Conservation (phyloP, 2,329 filamentous ascomycete species). For the Cryphonectria parasitica region DNA sequence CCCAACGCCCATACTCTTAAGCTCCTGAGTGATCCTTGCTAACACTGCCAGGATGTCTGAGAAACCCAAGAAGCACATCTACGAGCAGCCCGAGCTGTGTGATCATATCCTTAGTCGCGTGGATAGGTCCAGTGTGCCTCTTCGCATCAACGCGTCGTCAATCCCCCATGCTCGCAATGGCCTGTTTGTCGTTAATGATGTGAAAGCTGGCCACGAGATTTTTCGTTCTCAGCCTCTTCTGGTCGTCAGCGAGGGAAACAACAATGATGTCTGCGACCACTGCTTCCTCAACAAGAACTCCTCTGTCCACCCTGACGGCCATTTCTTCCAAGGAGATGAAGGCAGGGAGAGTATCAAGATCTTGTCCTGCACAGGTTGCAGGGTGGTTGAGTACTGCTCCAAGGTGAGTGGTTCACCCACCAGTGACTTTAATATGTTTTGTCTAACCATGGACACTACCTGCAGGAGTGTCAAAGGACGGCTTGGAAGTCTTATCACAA, state of each 20-base stretch:
- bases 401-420: constrained; percentile 32
- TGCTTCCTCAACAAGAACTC: constrained; percentile 33
- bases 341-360: constrained; percentile 8
- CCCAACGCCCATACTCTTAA: too few species aligned
- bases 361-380: constrained; percentile 34
- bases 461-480: constrained; percentile 36
- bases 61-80: constrained; percentile 8
- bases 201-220: constrained; percentile 35
- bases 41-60: constrained; percentile 18
- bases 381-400: constrained; percentile 36
- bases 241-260: constrained; percentile 28
- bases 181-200: constrained; percentile 31
- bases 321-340: constrained; percentile 18
- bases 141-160: constrained; percentile 26
- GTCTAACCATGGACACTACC: neutral
- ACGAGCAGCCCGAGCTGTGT: constrained; percentile 25
- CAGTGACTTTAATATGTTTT: neutral
- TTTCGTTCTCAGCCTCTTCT: constrained; percentile 33
- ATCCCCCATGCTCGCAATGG: constrained; percentile 34
- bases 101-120: constrained; percentile 18
- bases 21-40: neutral
- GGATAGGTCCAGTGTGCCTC: neutral
- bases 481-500: constrained; percentile 39
- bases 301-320: constrained; percentile 21
- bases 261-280: constrained; percentile 34